Base-by-base conservation (phyloP, 768 basidiomycete species). In the Tricholoma bakamatsutake region DNA sequence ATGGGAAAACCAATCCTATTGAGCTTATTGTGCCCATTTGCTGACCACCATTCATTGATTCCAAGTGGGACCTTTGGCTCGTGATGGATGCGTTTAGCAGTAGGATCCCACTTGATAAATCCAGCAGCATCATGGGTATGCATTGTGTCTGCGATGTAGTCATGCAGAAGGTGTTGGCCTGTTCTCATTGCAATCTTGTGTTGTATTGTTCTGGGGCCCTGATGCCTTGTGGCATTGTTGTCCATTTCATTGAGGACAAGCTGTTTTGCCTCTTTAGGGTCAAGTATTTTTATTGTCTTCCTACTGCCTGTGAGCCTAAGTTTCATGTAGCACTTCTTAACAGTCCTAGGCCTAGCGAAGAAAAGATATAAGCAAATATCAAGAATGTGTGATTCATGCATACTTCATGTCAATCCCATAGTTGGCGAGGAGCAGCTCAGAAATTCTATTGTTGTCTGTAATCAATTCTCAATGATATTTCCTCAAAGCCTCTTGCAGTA, bases 1-100 rank as follows among this genome's bases (percentile, higher is more conserved):
- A 76, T 62, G 0, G 71, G 69, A 58, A 76, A 76, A 0, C 75
- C 76, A 31, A 75, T 74, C 9, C 59, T 57, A 46, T 67, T 61
- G 0, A 78, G 64, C 53, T 77, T 78, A 52, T 75, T 69, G 48
- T 77, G 76, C 0, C 75, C 50, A 51, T 51, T 17, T 13, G 34
- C 31, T 24, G 52, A 53, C 52, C 52, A 53, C 18, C 40, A 12
- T 31, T 53, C 35, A 43, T 53, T 24, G 21, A 45, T 53, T 15
- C 52, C 40, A 31, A 53, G 39, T 28, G 24, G 52, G 17, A 39
- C 34, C 42, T 53, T 46, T 12, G 24, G 43, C 24, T 24, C 13
- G 11, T 11, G 28, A 52, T 18, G 40, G 17, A 53, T 45, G 15
- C 13, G 52, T 33, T 53, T 53, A 28, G 52, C 35, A 13, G 52